Base-by-base conservation (phyloP, 2,329 filamentous ascomycete genomes). In the Botrytis fragariae region DNA sequence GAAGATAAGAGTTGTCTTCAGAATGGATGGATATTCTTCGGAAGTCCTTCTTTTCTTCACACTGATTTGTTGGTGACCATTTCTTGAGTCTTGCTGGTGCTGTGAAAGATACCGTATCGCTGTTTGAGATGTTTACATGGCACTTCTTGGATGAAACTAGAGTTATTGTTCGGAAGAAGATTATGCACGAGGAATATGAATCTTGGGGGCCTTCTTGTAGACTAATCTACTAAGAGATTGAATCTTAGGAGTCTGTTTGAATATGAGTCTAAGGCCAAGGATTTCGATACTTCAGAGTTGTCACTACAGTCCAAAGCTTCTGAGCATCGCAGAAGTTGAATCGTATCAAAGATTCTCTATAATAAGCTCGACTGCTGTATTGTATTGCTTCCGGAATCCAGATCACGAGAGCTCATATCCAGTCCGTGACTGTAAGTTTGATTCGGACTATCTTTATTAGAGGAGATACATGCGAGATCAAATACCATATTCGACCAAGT, bases 201-300 rank as follows among this genome's bases (percentile, higher is more conserved):
- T 48, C 4, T 25, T 48, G 22, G 8, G 20, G 45, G 9, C 4
- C 9, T 4, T 4, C 0, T 25, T 48, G 3, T 10, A 4, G 22
- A 9, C 3, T 12, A 25, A 25, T 25, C 9, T 9, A 0, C 0
- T 4, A 12, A 22, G 22, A 25, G 20, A 10, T 25, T 12, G 1
- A 10, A 10, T 48, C 8, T 20, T 48, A 4, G 25, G 22, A 48
- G 10, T 14, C 25, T 51, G 4, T 10, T 51, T 4, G 25, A 5
- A 4, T 4, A 25, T 51, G 45, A 12, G 22, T 51, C 10, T 12
- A 22, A 51, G 22, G 4, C 10, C 10, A 9, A 25, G 8, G 1
- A 48, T 48, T 3, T 48, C 9, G 4, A 25, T 12, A 5, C 0
- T 45, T 48, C 22, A 9, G 22, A 12, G 22, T 12, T 1, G 4